Percentiles rank a stretch among this genome's conserved stretches.
Conservation (phyloP, 148 eudicot species). For the Spergularia marina region DNA sequence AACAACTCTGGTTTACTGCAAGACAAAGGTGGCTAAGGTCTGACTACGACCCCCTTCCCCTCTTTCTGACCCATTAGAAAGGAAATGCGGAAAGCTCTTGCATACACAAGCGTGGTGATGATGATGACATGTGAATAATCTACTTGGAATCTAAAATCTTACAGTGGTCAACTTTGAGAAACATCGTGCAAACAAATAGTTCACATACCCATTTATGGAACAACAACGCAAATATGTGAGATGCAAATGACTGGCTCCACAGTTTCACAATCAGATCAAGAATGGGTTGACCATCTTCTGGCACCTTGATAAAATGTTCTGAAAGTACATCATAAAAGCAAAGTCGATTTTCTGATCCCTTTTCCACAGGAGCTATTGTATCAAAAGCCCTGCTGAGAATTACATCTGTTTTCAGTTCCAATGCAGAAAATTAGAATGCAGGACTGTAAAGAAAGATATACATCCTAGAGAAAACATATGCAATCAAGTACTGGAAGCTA, state of each 20-base stretch:
- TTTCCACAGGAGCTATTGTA: slow-evolving; percentile 41
- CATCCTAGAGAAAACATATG: slow-evolving; percentile 13
- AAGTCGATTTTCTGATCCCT: slow-evolving; percentile 41
- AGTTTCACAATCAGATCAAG: slow-evolving; percentile 84
- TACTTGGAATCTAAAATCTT: not conserved
- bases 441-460: not conserved
- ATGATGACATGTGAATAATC: not conserved
- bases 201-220: slow-evolving; percentile 92
- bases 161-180: not conserved
- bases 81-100: too few species aligned
- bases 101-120: too few species aligned
- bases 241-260: slow-evolving; percentile 99
- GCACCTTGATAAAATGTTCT: slow-evolving; percentile 66
- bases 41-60: too few species aligned
- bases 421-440: slow-evolving; percentile 25
- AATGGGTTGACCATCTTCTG: slow-evolving; percentile 71
- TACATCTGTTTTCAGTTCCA: slow-evolving; percentile 65
- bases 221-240: slow-evolving; percentile 78
- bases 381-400: slow-evolving; percentile 63
- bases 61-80: too few species aligned
- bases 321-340: slow-evolving; percentile 92
- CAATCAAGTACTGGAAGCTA: too few species aligned
- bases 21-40: too few species aligned
- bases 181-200: not conserved
- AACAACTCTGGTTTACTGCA: too few species aligned